Evolutionary conservation across 176 grass and related monocot species (phyloP).

Genomic region (Echinochloa phyllopogon): DNA sequence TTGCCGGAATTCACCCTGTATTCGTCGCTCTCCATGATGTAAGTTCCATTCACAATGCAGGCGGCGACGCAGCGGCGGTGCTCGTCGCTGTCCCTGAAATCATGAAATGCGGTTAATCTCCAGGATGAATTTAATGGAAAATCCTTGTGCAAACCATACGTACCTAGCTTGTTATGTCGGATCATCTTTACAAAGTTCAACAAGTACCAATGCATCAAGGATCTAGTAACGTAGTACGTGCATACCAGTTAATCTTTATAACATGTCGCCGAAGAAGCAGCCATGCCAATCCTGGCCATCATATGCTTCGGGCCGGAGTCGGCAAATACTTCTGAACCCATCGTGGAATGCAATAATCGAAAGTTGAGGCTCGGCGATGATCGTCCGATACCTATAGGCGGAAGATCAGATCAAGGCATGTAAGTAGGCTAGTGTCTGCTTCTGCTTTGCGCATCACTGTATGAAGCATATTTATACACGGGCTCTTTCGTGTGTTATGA

Average conservation of each 20-base stretch:
- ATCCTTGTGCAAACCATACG: too few relatives aligned
- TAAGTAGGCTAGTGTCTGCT: background rate
- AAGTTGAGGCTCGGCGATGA: background rate
- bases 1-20: background rate
- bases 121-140: background rate
- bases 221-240: background rate
- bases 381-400: background rate
- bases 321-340: slow-evolving; percentile 6
- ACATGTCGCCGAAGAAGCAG: background rate
- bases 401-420: background rate
- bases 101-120: background rate
- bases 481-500: too few relatives aligned
- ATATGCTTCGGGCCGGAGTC: background rate
- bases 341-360: background rate
- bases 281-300: background rate
- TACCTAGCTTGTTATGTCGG: too few relatives aligned
- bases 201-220: background rate
- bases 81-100: slow-evolving; percentile 36
- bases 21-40: background rate
- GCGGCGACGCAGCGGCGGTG: slow-evolving; percentile 33
- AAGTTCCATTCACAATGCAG: slow-evolving; percentile 9
- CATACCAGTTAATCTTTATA: slow-evolving; percentile 22
- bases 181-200: background rate
- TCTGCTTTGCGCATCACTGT: background rate
- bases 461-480: background rate